Conservation (phyloP, 176 grass and related monocot genomes). For the Phoenix roebelenii region DNA sequence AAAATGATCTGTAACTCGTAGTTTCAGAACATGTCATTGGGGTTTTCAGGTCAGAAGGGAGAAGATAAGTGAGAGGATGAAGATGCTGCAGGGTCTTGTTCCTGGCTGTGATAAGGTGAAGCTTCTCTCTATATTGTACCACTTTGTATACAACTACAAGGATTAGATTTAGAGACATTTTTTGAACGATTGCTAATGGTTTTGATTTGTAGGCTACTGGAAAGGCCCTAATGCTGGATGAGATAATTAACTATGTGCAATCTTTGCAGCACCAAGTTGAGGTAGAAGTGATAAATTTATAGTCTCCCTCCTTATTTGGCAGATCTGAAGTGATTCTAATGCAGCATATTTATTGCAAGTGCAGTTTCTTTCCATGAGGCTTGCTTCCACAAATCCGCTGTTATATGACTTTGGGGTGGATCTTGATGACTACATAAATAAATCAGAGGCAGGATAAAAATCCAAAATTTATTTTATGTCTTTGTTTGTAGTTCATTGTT, state of each 20-base stretch:
- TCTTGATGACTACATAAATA: background rate
- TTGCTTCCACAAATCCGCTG: slow-evolving; percentile 25
- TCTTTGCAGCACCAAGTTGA: slow-evolving; percentile 45
- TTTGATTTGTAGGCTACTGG: slow-evolving; percentile 19
- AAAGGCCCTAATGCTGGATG: slow-evolving; percentile 37
- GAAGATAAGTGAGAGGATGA: slow-evolving; percentile 45
- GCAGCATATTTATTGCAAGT: background rate
- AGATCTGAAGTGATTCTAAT: too few species aligned
- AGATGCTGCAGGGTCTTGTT: slow-evolving; percentile 34
- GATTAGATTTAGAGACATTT: background rate
- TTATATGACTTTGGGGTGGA: slow-evolving; percentile 11
- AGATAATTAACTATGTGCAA: slow-evolving; percentile 52
- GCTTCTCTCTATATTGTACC: background rate
- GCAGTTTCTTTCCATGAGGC: slow-evolving; percentile 44
- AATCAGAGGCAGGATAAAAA: background rate
- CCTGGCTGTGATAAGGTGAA: slow-evolving; percentile 41
- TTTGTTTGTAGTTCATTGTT: too few species aligned
- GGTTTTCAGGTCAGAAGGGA: slow-evolving; percentile 36
- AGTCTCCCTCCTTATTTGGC: too few species aligned
- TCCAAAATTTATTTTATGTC: background rate
- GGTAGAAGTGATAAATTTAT: slow-evolving; percentile 7
- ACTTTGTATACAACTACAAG: too few species aligned
- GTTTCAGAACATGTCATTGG: background rate
- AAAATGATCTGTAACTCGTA: too few species aligned
- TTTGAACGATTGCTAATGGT: background rate